Base-by-base conservation (phyloP, 2,329 filamentous ascomycete genomes). In the Fusarium concolor region DNA sequence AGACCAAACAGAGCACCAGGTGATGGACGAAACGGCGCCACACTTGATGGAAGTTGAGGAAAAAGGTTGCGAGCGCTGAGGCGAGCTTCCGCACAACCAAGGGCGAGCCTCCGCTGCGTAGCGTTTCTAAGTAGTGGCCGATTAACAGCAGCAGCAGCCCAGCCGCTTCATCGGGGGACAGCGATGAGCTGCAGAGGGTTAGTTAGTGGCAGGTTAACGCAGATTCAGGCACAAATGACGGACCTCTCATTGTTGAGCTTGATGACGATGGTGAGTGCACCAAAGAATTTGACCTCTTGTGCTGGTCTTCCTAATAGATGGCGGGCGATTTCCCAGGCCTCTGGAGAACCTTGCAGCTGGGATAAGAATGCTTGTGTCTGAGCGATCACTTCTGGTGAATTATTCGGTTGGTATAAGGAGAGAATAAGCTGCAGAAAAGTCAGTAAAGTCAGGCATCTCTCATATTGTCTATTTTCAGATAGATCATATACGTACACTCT, bases 191-290 rank as follows among this genome's bases (percentile, higher is more conserved):
- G 28, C 14, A 15, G 12, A 37, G 18, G 8, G 12, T 54, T 14
- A 57, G 12, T 54, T 14, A 57, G 60, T 43, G 12, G 56, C 24
- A 22, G n/a, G 6, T 22, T 10, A 15, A 11, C n/a, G 3, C 10
- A 7, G 26, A 14, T 17, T 17, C 5, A 12, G 5, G 24, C 14
- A 18, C 14, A 18, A 8, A 39, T n/a, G 83, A 67, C 6, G 81
- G 8, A 92, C 91, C 90, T 93, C 76, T 96, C 93, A n/a, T 90
- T 91, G 76, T 98, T 97, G 60, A 98, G 87, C 80, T 98, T 99
- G 72, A 98, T 89, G 50, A 93, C 96, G 70, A 97, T 91, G 0
- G 95, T 98, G 61, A 97, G 85, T 29, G 94, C 95, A 15, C 93
- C 96, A 76, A 97, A 97, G 80, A 98, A 98, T 68, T 92, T 91